Evolutionary conservation across 495 filamentous ascomycete genomes (phyloP).

Genomic region (Daldinia loculata): DNA sequence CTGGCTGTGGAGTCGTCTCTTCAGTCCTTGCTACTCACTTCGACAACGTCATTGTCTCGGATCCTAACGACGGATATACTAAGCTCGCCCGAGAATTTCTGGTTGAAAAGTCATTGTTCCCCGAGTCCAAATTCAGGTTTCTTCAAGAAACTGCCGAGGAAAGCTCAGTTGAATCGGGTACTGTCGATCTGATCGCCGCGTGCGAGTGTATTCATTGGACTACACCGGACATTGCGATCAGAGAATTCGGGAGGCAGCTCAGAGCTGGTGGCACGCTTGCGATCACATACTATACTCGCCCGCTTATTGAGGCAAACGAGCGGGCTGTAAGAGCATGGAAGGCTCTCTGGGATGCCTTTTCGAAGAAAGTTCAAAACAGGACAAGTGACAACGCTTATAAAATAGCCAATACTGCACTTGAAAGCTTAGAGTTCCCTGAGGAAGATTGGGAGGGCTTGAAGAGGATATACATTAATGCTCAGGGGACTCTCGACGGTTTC

Average conservation of each 20-base stretch:
- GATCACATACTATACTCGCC: slow-evolving; percentile 31
- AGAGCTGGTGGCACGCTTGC: slow-evolving; percentile 30
- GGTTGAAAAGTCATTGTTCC: slow-evolving; percentile 13
- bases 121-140: slow-evolving; percentile 40
- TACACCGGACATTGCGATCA: slow-evolving; percentile 23
- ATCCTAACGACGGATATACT: slow-evolving; percentile 44
- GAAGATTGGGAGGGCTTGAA: slow-evolving; percentile 34
- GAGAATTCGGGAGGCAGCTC: slow-evolving; percentile 33
- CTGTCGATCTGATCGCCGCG: slow-evolving; percentile 37
- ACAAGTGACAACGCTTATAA: neutral
- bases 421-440: slow-evolving; percentile 31
- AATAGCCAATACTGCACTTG: slow-evolving; percentile 14
- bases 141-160: slow-evolving; percentile 40
- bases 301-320: slow-evolving; percentile 18
- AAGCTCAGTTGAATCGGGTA: slow-evolving; percentile 35
- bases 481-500: slow-evolving; percentile 26
- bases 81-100: slow-evolving; percentile 34
- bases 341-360: slow-evolving; percentile 14
- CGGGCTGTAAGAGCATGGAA: slow-evolving; percentile 10
- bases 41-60: slow-evolving; percentile 38
- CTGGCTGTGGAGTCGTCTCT: slow-evolving; percentile 42
- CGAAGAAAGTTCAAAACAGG: neutral
- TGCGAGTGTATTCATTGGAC: slow-evolving; percentile 45
- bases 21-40: slow-evolving; percentile 37
- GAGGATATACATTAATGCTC: slow-evolving; percentile 36